Evolutionary conservation across 805 yeast species (phyloP).

Genomic region (Pichia eremophila): DNA sequence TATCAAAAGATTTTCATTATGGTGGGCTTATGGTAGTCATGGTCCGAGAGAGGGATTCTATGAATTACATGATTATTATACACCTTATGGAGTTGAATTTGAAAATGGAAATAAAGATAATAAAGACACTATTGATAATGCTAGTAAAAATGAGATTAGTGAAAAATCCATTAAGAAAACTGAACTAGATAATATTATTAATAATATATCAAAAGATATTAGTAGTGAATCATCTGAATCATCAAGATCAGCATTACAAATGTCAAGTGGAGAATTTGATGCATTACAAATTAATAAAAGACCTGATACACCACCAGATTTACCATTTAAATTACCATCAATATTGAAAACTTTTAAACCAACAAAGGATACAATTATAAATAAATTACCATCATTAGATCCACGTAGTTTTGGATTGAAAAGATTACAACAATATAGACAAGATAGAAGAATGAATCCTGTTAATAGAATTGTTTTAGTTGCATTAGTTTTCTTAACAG

Average conservation of each 20-base stretch:
- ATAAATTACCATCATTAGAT: conserved; percentile 30
- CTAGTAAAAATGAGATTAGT: not conserved
- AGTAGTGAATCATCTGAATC: conserved; percentile 3
- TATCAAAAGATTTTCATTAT: conserved; percentile 49
- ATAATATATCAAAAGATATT: conserved; percentile 5
- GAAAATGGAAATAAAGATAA: not conserved
- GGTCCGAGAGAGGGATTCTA: conserved; percentile 56
- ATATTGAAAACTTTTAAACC: conserved; percentile 23
- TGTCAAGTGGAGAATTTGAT: conserved; percentile 5
- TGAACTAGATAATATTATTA: conserved; percentile 9
- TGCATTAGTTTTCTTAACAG: conserved; percentile 35
- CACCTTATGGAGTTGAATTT: conserved; percentile 4
- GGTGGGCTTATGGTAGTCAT: conserved; percentile 59
- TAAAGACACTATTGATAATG: not conserved
- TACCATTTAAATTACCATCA: conserved; percentile 44
- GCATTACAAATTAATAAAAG: conserved; percentile 8
- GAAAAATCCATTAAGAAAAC: not conserved
- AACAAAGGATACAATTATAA: conserved; percentile 20
- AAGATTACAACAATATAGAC: conserved; percentile 34
- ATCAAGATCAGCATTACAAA: conserved; percentile 8
- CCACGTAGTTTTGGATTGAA: conserved; percentile 30
- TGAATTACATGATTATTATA: conserved; percentile 32
- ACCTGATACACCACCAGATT: conserved; percentile 40
- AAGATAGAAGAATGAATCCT: conserved; percentile 48
- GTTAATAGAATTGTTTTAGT: conserved; percentile 46